phyloP scores from a whole-genome alignment of 495 filamentous ascomycete genomes.

The Hypoxylon trugodes region DNA sequence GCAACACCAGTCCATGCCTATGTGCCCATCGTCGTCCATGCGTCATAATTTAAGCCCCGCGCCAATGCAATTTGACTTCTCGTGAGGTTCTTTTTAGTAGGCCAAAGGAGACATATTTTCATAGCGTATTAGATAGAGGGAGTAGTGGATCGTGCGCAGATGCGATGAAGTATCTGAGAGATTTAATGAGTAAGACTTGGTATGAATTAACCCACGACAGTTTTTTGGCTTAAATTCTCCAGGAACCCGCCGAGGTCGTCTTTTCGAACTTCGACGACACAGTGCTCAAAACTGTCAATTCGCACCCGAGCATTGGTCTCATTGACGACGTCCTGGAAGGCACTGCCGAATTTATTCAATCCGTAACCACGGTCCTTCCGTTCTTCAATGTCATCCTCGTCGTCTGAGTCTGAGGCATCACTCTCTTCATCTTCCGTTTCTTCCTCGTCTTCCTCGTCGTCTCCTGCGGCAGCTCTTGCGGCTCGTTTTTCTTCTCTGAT shows the following conservation, averaged over 20 bases:
- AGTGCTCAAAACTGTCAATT: slow-evolving; percentile 97
- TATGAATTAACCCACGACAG: slow-evolving; percentile 77
- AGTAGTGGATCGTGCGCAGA: background rate
- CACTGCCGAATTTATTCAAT: slow-evolving; percentile 88
- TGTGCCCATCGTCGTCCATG: slow-evolving; percentile 25
- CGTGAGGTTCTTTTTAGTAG: slow-evolving; percentile 5
- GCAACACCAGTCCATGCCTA: slow-evolving; percentile 19
- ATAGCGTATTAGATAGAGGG: slow-evolving; percentile 8
- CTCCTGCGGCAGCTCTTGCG: slow-evolving; percentile 53
- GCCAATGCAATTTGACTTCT: slow-evolving; percentile 17
- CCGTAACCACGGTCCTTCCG: slow-evolving; percentile 68
- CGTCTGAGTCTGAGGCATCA: slow-evolving; percentile 65
- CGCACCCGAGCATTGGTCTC: slow-evolving; percentile 90
- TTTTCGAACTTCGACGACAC: slow-evolving; percentile 94
- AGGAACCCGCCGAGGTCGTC: slow-evolving; percentile 93
- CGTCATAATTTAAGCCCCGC: slow-evolving; percentile 21
- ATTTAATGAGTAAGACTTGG: background rate
- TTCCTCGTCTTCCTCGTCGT: slow-evolving; percentile 62
- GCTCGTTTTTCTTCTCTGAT: slow-evolving; percentile 68
- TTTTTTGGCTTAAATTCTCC: slow-evolving; percentile 89
- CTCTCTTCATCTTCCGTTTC: slow-evolving; percentile 65
- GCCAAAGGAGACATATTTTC: slow-evolving; percentile 4
- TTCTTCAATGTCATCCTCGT: slow-evolving; percentile 66
- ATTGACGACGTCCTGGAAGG: slow-evolving; percentile 93
- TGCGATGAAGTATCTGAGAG: slow-evolving; percentile 1